phyloP scores from a whole-genome alignment of 371 early-diverging fungal species.

The Dinochytrium kinnereticum region DNA sequence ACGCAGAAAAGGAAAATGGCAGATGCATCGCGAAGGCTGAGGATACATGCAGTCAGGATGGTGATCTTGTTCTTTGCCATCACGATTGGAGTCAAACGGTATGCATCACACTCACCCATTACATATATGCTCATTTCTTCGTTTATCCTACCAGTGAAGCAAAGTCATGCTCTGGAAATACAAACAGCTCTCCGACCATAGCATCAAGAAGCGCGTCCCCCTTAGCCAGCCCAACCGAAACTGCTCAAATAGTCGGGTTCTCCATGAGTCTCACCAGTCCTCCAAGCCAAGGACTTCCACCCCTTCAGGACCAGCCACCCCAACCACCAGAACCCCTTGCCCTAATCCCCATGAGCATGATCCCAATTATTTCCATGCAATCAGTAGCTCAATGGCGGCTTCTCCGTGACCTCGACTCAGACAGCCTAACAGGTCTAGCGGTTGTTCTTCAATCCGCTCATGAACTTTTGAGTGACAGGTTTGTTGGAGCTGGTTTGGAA shows the following conservation, averaged over 20 bases:
- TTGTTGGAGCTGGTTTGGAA: background rate
- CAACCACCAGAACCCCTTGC: background rate
- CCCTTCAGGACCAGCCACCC: background rate
- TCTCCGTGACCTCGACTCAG: background rate
- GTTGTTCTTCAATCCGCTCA: conserved; percentile 13
- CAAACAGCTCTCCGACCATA: too few relatives aligned
- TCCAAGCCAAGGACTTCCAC: too few relatives aligned
- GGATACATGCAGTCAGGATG: conserved; percentile 6
- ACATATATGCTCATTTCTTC: background rate
- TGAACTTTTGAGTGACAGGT: background rate
- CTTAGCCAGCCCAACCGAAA: background rate
- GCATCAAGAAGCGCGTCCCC: background rate
- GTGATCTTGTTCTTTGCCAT: conserved; percentile 5
- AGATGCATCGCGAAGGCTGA: background rate
- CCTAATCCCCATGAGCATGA: background rate
- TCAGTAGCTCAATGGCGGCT: background rate
- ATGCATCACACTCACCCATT: background rate
- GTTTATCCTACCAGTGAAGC: background rate
- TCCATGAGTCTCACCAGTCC: background rate
- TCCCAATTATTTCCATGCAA: conserved; percentile 1
- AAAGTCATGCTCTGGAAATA: too few relatives aligned
- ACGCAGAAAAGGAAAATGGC: conserved; percentile 4
- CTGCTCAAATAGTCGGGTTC: background rate
- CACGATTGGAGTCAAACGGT: conserved; percentile 1
- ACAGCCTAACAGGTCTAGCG: conserved; percentile 1